Percentiles rank a stretch among this genome's conserved stretches.
These are phyloP conservation scores for Phytopythium mirpurense DNA, from an alignment of 352 stramenopile genomes.

Conservation along the genomic window DNA sequence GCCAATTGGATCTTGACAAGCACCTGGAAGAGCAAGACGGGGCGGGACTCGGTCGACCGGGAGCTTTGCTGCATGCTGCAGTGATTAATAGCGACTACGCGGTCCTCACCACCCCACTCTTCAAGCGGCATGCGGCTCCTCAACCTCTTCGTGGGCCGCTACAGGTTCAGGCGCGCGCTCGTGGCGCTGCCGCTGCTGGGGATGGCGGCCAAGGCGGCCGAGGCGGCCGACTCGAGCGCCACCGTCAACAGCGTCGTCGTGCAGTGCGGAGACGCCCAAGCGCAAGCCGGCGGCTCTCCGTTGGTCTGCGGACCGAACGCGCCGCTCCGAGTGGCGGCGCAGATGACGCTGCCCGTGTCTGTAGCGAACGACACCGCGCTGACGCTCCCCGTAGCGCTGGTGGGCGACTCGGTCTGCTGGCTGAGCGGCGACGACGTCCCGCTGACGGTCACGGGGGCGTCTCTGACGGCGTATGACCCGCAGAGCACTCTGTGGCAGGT, in stretches of 20 bases:
- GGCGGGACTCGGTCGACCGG: too few species aligned
- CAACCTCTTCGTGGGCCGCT: too few species aligned
- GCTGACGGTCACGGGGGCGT: constrained; percentile 1
- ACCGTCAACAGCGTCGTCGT: constrained; percentile 4
- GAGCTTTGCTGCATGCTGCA: too few species aligned
- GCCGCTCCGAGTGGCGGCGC: neutral
- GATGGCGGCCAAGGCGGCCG: too few species aligned
- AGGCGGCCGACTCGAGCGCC: neutral
- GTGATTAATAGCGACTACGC: too few species aligned
- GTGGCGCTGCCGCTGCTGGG: neutral
- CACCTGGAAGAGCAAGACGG: too few species aligned
- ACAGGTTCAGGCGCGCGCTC: neutral
- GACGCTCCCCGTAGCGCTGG: neutral
- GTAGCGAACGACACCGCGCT: neutral
- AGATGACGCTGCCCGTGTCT: constrained; percentile 7
- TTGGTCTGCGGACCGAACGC: constrained; percentile 5
- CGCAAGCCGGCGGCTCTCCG: neutral
- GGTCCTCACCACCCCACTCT: too few species aligned
- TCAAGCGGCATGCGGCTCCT: too few species aligned
- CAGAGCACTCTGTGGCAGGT: constrained; percentile 1
- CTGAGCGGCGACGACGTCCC: constrained; percentile 2
- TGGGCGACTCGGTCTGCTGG: constrained; percentile 5
- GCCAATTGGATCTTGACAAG: too few species aligned
- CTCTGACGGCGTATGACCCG: constrained; percentile 1
- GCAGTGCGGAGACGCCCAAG: neutral